These are phyloP conservation scores for Dipteronia dyeriana DNA, from an alignment of 345 rosid species.

Conservation along the genomic window DNA sequence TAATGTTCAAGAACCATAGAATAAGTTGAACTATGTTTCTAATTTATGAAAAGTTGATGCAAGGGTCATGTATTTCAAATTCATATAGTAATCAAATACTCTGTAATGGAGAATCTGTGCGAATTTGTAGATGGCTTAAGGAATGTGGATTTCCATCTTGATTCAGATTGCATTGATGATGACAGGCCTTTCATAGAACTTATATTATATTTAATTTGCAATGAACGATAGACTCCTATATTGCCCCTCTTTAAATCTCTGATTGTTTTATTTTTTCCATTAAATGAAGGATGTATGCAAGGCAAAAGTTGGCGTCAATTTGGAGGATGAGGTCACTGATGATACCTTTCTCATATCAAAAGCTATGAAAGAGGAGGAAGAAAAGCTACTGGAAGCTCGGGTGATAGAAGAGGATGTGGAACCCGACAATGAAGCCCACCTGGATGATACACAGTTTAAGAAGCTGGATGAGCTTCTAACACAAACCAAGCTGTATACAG, in stretches of 20 bases:
- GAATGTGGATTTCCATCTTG: background rate
- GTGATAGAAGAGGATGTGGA: constrained; percentile 41
- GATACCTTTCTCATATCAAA: constrained; percentile 53
- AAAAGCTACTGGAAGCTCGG: constrained; percentile 53
- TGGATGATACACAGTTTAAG: constrained; percentile 61
- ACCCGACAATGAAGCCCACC: constrained; percentile 34
- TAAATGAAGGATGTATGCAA: constrained; percentile 41
- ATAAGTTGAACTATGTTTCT: background rate
- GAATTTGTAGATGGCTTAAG: background rate
- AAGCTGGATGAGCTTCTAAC: constrained; percentile 83
- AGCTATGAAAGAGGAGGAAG: constrained; percentile 72
- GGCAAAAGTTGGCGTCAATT: constrained; percentile 17
- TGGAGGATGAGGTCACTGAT: constrained; percentile 54
- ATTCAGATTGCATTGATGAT: background rate
- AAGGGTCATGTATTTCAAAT: background rate
- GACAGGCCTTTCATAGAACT: background rate
- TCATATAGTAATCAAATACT: background rate
- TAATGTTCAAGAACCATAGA: background rate
- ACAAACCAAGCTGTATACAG: constrained; percentile 75
- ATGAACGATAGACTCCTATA: background rate
- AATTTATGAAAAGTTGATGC: background rate
- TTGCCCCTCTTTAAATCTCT: background rate
- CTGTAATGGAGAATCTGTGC: background rate
- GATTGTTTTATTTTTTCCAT: background rate
- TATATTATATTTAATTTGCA: constrained; percentile 1